Conservation (phyloP, 2,329 filamentous ascomycete species). For the Aspergillus versicolor region DNA sequence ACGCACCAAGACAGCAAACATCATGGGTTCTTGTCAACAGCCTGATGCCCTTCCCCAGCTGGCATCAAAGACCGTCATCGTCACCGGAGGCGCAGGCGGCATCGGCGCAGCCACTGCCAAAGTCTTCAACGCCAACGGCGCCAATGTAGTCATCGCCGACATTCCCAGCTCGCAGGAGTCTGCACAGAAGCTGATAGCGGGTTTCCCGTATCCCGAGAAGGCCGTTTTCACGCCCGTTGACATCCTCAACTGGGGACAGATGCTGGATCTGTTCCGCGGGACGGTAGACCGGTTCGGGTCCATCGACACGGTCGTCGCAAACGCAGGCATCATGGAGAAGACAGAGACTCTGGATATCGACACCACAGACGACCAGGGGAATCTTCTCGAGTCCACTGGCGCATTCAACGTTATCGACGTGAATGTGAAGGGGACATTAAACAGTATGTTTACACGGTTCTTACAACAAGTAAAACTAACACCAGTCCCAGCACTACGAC, state of each 20-base stretch:
- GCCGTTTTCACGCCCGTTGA: conserved; percentile 36
- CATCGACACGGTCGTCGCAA: conserved; percentile 44
- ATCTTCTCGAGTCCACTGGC: not conserved
- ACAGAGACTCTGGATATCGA: conserved; percentile 20
- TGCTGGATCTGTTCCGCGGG: conserved; percentile 34
- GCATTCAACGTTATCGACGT: conserved; percentile 37
- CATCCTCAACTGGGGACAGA: conserved; percentile 38
- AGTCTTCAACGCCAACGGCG: conserved; percentile 36
- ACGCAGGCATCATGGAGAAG: conserved; percentile 42
- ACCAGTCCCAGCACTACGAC: conserved; percentile 30
- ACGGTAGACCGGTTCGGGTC: conserved; percentile 34
- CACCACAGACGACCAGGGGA: not conserved
- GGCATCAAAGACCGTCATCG: conserved; percentile 32
- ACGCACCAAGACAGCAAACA: not conserved
- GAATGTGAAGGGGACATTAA: conserved; percentile 47
- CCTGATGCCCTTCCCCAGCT: not conserved
- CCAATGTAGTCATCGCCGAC: conserved; percentile 43
- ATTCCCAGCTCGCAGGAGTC: conserved; percentile 2
- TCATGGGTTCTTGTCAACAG: not conserved
- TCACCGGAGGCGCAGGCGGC: conserved; percentile 43
- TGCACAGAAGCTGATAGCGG: conserved; percentile 6
- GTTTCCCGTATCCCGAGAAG: conserved; percentile 8
- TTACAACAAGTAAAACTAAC: not conserved
- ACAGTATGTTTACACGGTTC: conserved; percentile 30
- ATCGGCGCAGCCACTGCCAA: conserved; percentile 44